These are phyloP conservation scores for Phyllosticta citriasiana DNA, from an alignment of 2,329 filamentous ascomycete genomes.

Conservation along the genomic window DNA sequence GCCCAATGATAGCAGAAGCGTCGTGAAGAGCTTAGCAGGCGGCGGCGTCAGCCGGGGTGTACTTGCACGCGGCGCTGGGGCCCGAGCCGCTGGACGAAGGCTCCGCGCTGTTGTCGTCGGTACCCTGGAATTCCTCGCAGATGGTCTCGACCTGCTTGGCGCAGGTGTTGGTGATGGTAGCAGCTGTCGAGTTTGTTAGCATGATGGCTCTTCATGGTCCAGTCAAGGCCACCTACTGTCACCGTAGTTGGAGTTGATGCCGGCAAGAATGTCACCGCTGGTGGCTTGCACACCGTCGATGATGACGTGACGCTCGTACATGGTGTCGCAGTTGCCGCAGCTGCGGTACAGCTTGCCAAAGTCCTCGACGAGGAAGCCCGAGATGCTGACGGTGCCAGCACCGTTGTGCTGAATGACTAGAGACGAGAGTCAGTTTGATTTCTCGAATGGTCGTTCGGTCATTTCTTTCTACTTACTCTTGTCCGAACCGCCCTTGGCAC, in stretches of 20 bases:
- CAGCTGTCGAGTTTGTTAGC: constrained; percentile 37
- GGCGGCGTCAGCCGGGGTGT: background rate
- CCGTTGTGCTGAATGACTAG: constrained; percentile 26
- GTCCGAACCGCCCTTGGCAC: constrained; percentile 19
- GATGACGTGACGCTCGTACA: constrained; percentile 19
- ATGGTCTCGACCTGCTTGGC: constrained; percentile 17
- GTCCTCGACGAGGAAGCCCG: constrained; percentile 21
- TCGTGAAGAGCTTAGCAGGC: constrained; percentile 4
- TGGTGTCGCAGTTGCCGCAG: constrained; percentile 22
- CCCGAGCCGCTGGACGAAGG: constrained; percentile 18
- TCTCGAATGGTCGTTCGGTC: background rate
- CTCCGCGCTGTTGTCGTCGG: constrained; percentile 17
- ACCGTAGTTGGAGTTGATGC: constrained; percentile 29
- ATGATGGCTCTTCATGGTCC: background rate
- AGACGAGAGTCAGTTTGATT: background rate
- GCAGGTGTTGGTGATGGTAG: constrained; percentile 33
- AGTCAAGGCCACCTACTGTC: background rate
- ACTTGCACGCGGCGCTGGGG: constrained; percentile 9
- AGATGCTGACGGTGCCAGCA: constrained; percentile 21
- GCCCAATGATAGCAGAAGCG: too few relatives aligned
- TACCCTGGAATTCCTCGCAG: constrained; percentile 22
- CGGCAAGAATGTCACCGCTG: constrained; percentile 17
- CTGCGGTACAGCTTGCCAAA: constrained; percentile 24
- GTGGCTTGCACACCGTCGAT: constrained; percentile 30
- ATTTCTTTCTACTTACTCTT: constrained; percentile 11